Percentiles rank a stretch among this genome's conserved stretches.
These are phyloP conservation scores for Chlorella sp. DNA, from an alignment of 139 green algal species.

Conservation along the genomic window DNA sequence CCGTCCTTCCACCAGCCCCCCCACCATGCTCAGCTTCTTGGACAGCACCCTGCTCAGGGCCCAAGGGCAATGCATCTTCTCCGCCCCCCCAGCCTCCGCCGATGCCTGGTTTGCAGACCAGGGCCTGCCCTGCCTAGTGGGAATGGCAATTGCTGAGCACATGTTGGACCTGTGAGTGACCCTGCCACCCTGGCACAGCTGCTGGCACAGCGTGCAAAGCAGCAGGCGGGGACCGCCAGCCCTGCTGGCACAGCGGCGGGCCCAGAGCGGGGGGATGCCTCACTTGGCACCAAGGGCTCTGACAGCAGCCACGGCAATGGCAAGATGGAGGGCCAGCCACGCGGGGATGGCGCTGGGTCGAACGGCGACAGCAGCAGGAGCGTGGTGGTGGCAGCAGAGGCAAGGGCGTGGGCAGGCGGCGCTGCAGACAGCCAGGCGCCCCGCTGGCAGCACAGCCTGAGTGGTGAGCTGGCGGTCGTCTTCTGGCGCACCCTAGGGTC, in stretches of 20 bases:
- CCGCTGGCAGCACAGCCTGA: conserved; percentile 6
- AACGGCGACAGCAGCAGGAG: neutral
- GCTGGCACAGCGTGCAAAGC: no score
- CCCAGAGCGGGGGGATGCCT: neutral
- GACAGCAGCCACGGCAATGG: neutral
- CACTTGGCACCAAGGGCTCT: no score
- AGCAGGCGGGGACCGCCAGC: no score
- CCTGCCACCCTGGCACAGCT: conserved; percentile 40
- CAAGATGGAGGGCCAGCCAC: neutral
- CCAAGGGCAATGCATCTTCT: conserved; percentile 62
- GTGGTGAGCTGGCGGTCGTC: conserved; percentile 69
- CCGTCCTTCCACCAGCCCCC: conserved; percentile 82
- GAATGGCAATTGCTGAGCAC: conserved; percentile 54
- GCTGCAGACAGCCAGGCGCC: neutral
- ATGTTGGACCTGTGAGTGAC: conserved; percentile 55
- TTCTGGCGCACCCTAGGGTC: conserved; percentile 68
- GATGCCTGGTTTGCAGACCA: conserved; percentile 33
- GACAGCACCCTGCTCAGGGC: conserved; percentile 73
- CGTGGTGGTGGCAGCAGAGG: neutral
- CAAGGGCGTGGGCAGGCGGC: neutral
- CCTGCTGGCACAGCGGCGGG: conserved; percentile 22
- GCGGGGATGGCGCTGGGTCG: neutral
- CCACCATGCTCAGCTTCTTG: conserved; percentile 70
- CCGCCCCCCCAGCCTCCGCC: conserved; percentile 45
- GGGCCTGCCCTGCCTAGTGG: conserved; percentile 49